Base-by-base conservation (phyloP, 768 basidiomycete species). In the Phylloporus arenicola region DNA sequence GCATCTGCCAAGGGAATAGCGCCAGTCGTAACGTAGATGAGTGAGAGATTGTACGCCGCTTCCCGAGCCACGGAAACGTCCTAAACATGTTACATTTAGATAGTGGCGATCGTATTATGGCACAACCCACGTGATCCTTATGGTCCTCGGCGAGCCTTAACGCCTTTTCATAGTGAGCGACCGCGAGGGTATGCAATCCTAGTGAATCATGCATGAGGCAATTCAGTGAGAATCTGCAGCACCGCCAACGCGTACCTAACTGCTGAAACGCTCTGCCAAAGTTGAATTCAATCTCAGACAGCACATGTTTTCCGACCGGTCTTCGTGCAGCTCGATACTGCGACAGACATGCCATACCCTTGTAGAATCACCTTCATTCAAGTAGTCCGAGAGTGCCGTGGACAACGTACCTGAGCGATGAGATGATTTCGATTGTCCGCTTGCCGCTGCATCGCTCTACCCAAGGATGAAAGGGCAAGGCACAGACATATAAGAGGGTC, bases 361-460 rank as follows among this genome's bases (percentile, higher is more conserved):
- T 2, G 19, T n/a, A 9, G 13, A 30, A 13, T 17, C 37, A 14
- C 17, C 7, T 29, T 6, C 25, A 6, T 25, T 22, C 9, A 1
- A 16, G 1, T 5, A 45, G 16, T 37, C 34, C 24, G 24, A 14
- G 3, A 25, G 11, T 10, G 4, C 12, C 16, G n/a, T 20, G 27
- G 27, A 30, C 4, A 30, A 29, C 60, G 22, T 41, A 82, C 81
- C 68, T 93, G 90, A 4, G 84, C 77, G 34, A 97, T 78, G 51
- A 92, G 77, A 64, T 95, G 89, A 61, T 96, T 88, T 35, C 93
- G 72, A 64, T 99, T 98, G 69, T 97, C 95, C 13, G 86, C 84
- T 65, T 97, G 94, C 17, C 94, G 79, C 56, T 94, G 90, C 85
- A 92, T 91, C 0, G 92, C 87, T 33, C 95, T 78, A 11, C 92